Evolutionary conservation across 176 grass and related monocot genomes (phyloP).

Genomic region (Triticum urartu): DNA sequence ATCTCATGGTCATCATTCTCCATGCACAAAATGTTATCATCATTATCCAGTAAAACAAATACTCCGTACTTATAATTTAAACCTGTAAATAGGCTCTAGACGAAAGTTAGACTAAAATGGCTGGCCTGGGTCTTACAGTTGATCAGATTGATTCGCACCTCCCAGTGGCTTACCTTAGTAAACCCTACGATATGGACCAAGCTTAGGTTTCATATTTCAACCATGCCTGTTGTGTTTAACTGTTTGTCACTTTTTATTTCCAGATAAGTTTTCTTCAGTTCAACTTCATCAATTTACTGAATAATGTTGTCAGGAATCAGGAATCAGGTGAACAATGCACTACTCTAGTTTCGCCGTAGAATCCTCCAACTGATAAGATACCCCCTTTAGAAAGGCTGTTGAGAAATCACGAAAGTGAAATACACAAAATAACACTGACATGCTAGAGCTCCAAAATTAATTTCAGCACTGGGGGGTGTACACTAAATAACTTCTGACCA

Average conservation of each 20-base stretch:
- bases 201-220: neutral
- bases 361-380: neutral
- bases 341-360: neutral
- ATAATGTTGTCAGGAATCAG: neutral
- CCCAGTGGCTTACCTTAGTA: neutral
- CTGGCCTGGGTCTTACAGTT: neutral
- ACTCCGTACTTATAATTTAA: too few species aligned
- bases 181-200: neutral
- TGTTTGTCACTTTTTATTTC: neutral
- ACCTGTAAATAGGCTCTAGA: neutral
- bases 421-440: neutral
- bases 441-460: neutral
- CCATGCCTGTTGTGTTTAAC: neutral
- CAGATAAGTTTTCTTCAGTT: neutral
- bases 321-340: neutral
- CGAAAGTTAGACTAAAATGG: neutral
- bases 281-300: neutral
- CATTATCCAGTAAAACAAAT: neutral
- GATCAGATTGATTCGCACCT: neutral
- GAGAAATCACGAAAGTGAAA: neutral
- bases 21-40: neutral
- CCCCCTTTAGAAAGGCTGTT: neutral
- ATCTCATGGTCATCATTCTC: constrained; percentile 5
- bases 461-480: neutral
- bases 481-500: neutral